Percentiles rank a stretch among this genome's conserved stretches.
Conservation (phyloP, 2,329 filamentous ascomycete species). For the Nigrospora osmanthi region DNA sequence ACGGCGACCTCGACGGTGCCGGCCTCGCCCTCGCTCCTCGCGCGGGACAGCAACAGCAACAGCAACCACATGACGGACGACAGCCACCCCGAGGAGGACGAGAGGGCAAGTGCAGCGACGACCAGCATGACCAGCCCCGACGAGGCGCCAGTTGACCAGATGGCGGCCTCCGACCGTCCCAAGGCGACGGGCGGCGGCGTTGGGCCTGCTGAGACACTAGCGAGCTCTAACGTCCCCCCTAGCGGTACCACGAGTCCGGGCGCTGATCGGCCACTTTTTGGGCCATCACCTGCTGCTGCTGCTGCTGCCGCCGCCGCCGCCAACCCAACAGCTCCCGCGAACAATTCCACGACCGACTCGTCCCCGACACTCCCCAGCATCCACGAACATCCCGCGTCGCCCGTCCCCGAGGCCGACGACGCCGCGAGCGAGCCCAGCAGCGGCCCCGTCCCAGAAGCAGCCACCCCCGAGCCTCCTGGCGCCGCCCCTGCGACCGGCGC, state of each 20-base stretch:
- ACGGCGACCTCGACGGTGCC: not conserved
- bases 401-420: not conserved
- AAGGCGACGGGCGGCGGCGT: not conserved
- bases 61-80: not conserved
- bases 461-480: not conserved
- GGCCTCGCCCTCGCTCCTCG: not conserved
- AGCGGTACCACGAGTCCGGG: conserved; percentile 12
- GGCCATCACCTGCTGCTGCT: conserved; percentile 8
- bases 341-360: conserved; percentile 6
- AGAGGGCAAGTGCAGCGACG: not conserved
- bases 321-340: conserved; percentile 1
- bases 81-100: not conserved
- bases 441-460: not conserved
- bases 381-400: conserved; percentile 18
- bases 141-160: not conserved
- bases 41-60: not conserved
- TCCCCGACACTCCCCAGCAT: conserved; percentile 22
- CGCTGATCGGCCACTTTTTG: conserved; percentile 25
- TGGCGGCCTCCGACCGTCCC: not conserved
- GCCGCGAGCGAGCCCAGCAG: not conserved
- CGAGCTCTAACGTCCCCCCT: conserved; percentile 9
- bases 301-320: no score
- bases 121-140: no score
- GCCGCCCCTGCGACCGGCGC: not conserved
- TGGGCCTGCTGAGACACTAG: conserved; percentile 5